Percentiles rank a stretch among this genome's conserved stretches.
Conservation (phyloP, 1,139 yeast genomes). For the Insectozyma bohioensis region DNA sequence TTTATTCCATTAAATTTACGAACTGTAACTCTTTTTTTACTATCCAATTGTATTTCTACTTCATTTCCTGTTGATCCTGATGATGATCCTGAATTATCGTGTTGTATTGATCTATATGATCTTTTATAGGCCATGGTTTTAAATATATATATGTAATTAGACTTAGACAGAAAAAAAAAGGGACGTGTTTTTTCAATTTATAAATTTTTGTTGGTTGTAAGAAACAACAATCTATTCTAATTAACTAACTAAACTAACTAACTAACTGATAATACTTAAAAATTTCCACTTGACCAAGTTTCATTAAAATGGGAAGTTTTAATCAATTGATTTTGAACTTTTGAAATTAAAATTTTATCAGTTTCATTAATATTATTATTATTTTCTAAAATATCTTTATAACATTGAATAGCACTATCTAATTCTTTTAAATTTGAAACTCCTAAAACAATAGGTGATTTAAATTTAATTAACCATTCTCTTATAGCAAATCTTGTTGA, state of each 20-base stretch:
- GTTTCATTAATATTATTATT: conserved; percentile 23
- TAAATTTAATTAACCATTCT: conserved; percentile 46
- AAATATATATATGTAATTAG: too few relatives aligned
- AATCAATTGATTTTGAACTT: conserved; percentile 50
- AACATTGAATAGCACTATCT: conserved; percentile 58
- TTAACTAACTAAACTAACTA: too few relatives aligned
- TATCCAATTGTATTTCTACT: conserved; percentile 43
- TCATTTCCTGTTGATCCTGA: conserved; percentile 7
- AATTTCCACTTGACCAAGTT: conserved; percentile 71
- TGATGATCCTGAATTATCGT: background rate
- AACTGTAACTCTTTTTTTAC: conserved; percentile 70
- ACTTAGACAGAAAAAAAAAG: too few relatives aligned
- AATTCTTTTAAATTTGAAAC: conserved; percentile 65
- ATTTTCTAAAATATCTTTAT: conserved; percentile 43
- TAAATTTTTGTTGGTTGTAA: too few relatives aligned
- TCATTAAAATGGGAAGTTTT: conserved; percentile 65
- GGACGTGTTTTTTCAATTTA: too few relatives aligned
- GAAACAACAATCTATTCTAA: too few relatives aligned
- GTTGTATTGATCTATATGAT: conserved; percentile 3
- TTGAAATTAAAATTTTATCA: conserved; percentile 44
- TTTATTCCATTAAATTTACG: conserved; percentile 63
- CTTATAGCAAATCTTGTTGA: conserved; percentile 76
- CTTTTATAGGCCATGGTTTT: conserved; percentile 12
- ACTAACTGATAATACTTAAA: background rate
- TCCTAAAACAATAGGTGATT: conserved; percentile 72